Evolutionary conservation across 2,329 filamentous ascomycete genomes (phyloP), one percentile per base, ranked within the genome.

Genomic region (Claviceps arundinis): DNA sequence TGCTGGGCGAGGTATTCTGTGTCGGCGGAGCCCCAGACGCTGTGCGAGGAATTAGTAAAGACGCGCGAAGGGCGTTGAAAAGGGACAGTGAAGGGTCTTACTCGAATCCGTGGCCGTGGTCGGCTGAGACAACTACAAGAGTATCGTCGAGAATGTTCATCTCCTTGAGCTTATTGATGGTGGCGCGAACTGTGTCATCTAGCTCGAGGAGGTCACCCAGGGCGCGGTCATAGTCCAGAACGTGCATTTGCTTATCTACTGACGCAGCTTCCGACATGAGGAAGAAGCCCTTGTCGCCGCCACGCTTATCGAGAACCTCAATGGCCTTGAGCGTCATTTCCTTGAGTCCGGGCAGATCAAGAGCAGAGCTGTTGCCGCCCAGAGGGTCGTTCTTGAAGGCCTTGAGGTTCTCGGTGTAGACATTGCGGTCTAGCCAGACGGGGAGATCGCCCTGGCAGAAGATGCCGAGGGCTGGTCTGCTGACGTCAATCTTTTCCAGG

Each of bases 161-260:
- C 37, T 75, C 69, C 60, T 80, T 74, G 45, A 94, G 81, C 63
- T 87, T 82, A 47, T 74, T 74, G 51, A 91, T 75, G 3, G 86
- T 89, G 17, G 85, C 85, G 50, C 81, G 81, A 59, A 94, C 72
- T 4, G 88, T 89, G 68, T 94, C 87, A 62, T 94, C 87, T 37
- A 94, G 77, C 70, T 94, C 88, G 41, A 94, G 79, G 1, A 94
- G 80, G 60, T 94, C 88, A 52, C 85, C 88, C 0, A 94, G 80
- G 1, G 88, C 85, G 51, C 88, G 85, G 69, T 93, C 86, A 65
- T 93, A 93, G 70, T 93, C 88, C 22, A 93, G 77, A 2, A 73
- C 66, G 70, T 94, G 88, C 87, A 94, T 93, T 75, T 88, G 84
- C 75, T 94, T 94, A 70, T 93, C 88, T 59, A 94, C 86, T 1